A percentile compares a stretch with the other conserved stretches of the same genome.
These are phyloP conservation scores for Corymbia calophylla DNA, from an alignment of 441 rosid genomes.

Conservation along the genomic window DNA sequence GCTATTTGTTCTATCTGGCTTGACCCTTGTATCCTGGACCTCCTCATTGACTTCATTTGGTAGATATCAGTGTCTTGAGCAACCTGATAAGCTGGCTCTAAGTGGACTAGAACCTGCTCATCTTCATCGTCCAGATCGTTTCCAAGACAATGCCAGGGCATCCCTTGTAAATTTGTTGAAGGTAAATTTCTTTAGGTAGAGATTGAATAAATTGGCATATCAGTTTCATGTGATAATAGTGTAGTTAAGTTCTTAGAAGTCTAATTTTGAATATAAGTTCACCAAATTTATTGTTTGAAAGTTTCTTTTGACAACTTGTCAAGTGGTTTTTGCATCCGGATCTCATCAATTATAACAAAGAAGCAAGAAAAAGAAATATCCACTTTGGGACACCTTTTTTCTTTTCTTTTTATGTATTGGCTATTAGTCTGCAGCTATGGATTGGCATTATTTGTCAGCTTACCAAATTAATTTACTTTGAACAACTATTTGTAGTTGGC, in stretches of 20 bases:
- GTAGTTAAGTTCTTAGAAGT: neutral
- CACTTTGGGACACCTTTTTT: neutral
- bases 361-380: neutral
- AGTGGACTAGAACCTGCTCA: slow-evolving; percentile 76
- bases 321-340: neutral
- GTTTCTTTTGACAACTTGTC: neutral
- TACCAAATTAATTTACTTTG: neutral
- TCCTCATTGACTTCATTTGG: neutral
- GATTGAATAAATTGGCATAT: neutral
- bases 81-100: slow-evolving; percentile 64
- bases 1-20: neutral
- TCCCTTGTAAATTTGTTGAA: slow-evolving; percentile 57
- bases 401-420: neutral
- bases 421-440: neutral
- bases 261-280: neutral
- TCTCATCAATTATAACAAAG: neutral
- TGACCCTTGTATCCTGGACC: neutral
- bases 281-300: neutral
- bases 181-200: slow-evolving; percentile 24
- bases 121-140: slow-evolving; percentile 77
- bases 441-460: neutral
- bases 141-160: slow-evolving; percentile 55
- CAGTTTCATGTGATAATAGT: neutral
- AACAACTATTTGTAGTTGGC: neutral
- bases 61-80: slow-evolving; percentile 48